A percentile compares a stretch with the other conserved stretches of the same genome.
Evolutionary conservation across 352 stramenopile species (phyloP).

Genomic region (Peronospora tabacina): DNA sequence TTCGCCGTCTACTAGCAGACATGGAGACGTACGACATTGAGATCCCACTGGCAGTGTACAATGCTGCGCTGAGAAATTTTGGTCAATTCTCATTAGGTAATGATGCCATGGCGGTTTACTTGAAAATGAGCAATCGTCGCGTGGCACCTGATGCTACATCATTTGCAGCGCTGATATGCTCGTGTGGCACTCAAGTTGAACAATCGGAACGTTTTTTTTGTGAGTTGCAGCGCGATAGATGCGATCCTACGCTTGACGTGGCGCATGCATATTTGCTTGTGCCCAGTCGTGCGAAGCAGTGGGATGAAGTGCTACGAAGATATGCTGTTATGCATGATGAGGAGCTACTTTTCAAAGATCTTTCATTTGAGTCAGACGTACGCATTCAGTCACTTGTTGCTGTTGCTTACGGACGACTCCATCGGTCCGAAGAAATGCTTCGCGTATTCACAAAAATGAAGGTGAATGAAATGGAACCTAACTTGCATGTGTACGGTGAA

Average conservation of each 20-base stretch:
- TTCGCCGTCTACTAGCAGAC: slow-evolving; percentile 37
- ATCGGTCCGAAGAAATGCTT: slow-evolving; percentile 45
- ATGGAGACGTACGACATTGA: slow-evolving; percentile 36
- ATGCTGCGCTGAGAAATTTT: slow-evolving; percentile 58
- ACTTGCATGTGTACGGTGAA: slow-evolving; percentile 63
- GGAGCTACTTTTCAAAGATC: slow-evolving; percentile 8
- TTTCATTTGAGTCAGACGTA: slow-evolving; percentile 38
- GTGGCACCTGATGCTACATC: slow-evolving; percentile 45
- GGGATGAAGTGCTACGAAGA: slow-evolving; percentile 33
- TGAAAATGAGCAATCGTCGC: slow-evolving; percentile 31
- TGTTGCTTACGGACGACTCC: slow-evolving; percentile 41
- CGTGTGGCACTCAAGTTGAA: slow-evolving; percentile 37
- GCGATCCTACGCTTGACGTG: slow-evolving; percentile 22
- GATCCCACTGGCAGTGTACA: slow-evolving; percentile 41
- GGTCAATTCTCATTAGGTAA: slow-evolving; percentile 32
- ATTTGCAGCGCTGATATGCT: slow-evolving; percentile 45
- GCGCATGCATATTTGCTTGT: slow-evolving; percentile 34
- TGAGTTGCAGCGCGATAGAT: slow-evolving; percentile 27
- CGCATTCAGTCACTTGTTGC: slow-evolving; percentile 60
- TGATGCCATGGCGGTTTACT: slow-evolving; percentile 36
- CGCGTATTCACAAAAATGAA: slow-evolving; percentile 69
- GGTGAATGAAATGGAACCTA: slow-evolving; percentile 51
- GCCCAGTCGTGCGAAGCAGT: slow-evolving; percentile 36
- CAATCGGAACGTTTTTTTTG: slow-evolving; percentile 42
- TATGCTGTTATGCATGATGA: slow-evolving; percentile 21